Evolutionary conservation across 192 early-diverging fungal genomes (phyloP).

Genomic region (Coemansia sp.): DNA sequence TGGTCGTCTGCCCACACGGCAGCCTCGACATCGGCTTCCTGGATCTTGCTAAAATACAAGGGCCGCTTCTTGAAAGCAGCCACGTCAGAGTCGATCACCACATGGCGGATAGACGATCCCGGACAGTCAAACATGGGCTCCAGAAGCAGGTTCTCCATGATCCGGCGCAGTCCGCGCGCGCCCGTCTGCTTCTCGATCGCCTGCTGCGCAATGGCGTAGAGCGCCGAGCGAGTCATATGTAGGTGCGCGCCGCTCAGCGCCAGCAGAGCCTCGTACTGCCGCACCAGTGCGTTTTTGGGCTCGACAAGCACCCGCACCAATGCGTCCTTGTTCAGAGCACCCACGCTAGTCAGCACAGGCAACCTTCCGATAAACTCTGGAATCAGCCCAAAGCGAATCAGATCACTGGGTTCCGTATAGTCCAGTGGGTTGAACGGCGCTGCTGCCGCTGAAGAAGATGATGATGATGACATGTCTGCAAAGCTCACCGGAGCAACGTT

Average conservation of each 20-base stretch:
- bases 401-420: constrained; percentile 71
- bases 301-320: constrained; percentile 76
- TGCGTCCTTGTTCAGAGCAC: constrained; percentile 65
- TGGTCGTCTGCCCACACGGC: constrained; percentile 53
- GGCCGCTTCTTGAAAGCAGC: constrained; percentile 64
- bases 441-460: neutral
- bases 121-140: constrained; percentile 84
- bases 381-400: constrained; percentile 85
- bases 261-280: constrained; percentile 81
- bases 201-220: constrained; percentile 70
- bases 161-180: constrained; percentile 83
- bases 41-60: constrained; percentile 61
- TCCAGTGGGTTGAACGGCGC: constrained; percentile 60
- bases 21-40: constrained; percentile 53
- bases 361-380: constrained; percentile 90
- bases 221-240: constrained; percentile 69
- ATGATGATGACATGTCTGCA: neutral
- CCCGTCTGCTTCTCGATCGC: constrained; percentile 84
- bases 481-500: constrained; percentile 43
- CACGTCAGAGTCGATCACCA: constrained; percentile 73
- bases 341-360: constrained; percentile 81
- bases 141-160: constrained; percentile 80
- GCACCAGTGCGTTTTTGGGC: constrained; percentile 79
- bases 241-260: constrained; percentile 67
- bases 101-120: constrained; percentile 67